Percentiles rank a stretch among this genome's conserved stretches.
Conservation (phyloP, 108 stramenopile genomes). For the Aurantiochytrium sp. region DNA sequence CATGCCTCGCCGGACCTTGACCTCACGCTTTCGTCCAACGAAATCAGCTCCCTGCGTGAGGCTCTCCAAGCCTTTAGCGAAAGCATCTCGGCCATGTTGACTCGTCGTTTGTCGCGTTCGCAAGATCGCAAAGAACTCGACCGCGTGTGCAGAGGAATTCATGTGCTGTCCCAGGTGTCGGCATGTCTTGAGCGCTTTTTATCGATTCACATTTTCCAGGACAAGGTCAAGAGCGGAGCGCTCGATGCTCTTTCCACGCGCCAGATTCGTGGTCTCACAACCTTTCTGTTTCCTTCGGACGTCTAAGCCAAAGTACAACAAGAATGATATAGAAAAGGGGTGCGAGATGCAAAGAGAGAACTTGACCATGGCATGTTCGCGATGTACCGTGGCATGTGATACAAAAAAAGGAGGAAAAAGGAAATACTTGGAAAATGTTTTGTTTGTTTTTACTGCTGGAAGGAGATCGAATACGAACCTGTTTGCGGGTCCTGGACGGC, state of each 20-base stretch:
- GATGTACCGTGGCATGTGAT: too few relatives aligned
- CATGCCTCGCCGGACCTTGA: not conserved
- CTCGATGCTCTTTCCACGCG: not conserved
- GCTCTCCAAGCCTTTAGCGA: not conserved
- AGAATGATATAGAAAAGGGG: too few relatives aligned
- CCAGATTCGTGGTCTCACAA: not conserved
- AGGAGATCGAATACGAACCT: conserved; percentile 66
- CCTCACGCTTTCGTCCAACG: not conserved
- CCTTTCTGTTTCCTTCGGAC: not conserved
- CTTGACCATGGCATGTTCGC: too few relatives aligned
- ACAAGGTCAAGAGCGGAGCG: not conserved
- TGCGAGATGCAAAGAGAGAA: too few relatives aligned
- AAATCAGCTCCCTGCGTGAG: not conserved
- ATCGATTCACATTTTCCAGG: not conserved
- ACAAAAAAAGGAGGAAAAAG: too few relatives aligned
- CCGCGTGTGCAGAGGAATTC: not conserved
- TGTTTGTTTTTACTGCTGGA: conserved; percentile 49
- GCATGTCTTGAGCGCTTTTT: not conserved
- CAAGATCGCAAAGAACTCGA: not conserved
- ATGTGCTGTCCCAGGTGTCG: not conserved
- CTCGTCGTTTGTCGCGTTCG: not conserved
- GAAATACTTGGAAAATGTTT: too few relatives aligned
- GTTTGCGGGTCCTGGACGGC: conserved; percentile 83
- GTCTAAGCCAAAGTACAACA: too few relatives aligned
- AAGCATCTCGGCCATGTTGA: not conserved